phyloP scores from a whole-genome alignment of 768 basidiomycete species.

The Russula lepida region DNA sequence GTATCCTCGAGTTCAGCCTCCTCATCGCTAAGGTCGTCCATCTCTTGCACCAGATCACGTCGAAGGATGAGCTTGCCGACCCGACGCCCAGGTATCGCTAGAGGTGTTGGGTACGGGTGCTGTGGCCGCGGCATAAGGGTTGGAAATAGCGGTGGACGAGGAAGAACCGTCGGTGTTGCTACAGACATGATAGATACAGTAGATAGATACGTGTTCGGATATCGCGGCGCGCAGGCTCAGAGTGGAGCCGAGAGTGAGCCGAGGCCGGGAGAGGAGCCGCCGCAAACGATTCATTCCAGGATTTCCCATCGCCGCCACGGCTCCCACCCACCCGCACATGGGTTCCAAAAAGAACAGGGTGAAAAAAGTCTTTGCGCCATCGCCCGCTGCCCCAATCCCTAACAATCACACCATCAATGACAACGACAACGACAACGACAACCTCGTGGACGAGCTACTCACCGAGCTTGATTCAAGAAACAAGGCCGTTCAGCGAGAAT shows the following conservation, averaged over 20 bases:
- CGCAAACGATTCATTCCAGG: not conserved
- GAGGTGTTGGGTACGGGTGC: conserved; percentile 54
- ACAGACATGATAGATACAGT: conserved; percentile 36
- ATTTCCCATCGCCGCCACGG: not conserved
- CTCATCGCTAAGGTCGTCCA: conserved; percentile 80
- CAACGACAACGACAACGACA: conserved; percentile 33
- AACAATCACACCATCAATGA: conserved; percentile 35
- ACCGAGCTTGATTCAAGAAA: conserved; percentile 66
- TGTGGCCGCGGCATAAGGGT: conserved; percentile 57
- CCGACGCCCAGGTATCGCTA: conserved; percentile 40
- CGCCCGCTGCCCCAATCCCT: conserved; percentile 21
- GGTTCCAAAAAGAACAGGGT: conserved; percentile 50
- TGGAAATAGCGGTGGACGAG: conserved; percentile 54
- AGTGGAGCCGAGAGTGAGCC: not conserved
- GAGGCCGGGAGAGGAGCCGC: not conserved
- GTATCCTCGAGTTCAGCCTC: conserved; percentile 74
- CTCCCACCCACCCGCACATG: conserved; percentile 28
- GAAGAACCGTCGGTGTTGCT: conserved; percentile 66
- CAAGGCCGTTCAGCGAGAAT: conserved; percentile 39
- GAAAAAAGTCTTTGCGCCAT: conserved; percentile 37
- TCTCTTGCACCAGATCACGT: conserved; percentile 65
- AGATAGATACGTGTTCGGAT: not conserved
- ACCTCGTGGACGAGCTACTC: conserved; percentile 67
- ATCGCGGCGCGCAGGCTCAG: not conserved
- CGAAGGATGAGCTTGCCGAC: conserved; percentile 52